Evolutionary conservation across 2,329 filamentous ascomycete species (phyloP).

Genomic region (Aureobasidium sp.): DNA sequence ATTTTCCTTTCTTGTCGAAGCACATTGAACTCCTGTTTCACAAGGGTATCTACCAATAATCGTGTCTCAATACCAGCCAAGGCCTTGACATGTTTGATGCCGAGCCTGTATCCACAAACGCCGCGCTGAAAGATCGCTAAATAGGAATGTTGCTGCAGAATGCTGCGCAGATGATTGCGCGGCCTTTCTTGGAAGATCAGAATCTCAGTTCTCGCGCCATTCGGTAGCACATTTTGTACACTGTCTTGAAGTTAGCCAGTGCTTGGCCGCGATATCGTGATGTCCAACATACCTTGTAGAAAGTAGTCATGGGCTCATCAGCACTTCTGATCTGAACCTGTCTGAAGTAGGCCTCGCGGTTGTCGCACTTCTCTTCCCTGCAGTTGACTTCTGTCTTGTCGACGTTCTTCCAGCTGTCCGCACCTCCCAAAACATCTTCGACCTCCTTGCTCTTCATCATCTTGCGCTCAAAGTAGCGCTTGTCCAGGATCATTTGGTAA

Average conservation of each 20-base stretch:
- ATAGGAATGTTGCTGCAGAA: constrained; percentile 1
- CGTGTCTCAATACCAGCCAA: constrained; percentile 4
- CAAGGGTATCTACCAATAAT: constrained; percentile 8
- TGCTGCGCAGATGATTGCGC: constrained; percentile 6
- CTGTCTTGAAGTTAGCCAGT: constrained; percentile 12
- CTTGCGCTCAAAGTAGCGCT: constrained; percentile 74
- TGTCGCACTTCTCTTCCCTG: constrained; percentile 70
- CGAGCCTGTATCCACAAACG: constrained; percentile 9
- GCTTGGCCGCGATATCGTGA: not conserved
- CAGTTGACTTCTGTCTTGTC: constrained; percentile 81
- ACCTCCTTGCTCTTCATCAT: constrained; percentile 75
- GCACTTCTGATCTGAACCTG: constrained; percentile 96
- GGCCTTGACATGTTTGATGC: not conserved
- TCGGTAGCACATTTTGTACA: constrained; percentile 39
- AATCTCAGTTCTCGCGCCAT: constrained; percentile 37
- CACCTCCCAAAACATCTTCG: constrained; percentile 84
- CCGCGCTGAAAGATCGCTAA: constrained; percentile 15
- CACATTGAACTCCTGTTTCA: not conserved
- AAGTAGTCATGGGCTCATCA: constrained; percentile 97
- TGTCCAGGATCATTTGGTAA: constrained; percentile 77
- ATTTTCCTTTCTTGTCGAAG: not conserved
- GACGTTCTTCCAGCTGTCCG: constrained; percentile 83
- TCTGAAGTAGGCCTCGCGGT: constrained; percentile 83
- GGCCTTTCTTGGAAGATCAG: not conserved
- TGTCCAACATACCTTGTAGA: constrained; percentile 64